A percentile compares a stretch with the other conserved stretches of the same genome.
Conservation (phyloP, 352 stramenopile genomes). For the Phytophthora gonapodyides region DNA sequence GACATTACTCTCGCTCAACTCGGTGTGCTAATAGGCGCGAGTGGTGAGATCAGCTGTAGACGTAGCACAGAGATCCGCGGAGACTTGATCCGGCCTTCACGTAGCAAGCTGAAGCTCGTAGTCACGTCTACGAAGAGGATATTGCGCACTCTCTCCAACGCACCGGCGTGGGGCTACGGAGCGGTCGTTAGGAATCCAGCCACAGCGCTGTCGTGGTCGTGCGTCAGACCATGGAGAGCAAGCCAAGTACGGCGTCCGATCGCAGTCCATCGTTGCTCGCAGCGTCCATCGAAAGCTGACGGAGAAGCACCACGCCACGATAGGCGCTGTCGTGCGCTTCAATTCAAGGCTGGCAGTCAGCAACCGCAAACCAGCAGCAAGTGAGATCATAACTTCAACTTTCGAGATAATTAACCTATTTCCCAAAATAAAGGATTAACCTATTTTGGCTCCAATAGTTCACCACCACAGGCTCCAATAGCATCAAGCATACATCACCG, state of each 20-base stretch:
- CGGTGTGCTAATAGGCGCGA: neutral
- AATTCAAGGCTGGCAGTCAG: constrained; percentile 8
- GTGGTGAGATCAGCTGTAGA: constrained; percentile 24
- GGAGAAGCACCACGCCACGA: constrained; percentile 6
- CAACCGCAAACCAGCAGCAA: neutral
- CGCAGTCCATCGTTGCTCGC: constrained; percentile 7
- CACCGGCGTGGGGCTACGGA: no score
- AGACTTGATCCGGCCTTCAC: no score
- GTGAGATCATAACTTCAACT: no score
- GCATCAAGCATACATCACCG: neutral
- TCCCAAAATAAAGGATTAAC: no score
- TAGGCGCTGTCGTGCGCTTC: constrained; percentile 10
- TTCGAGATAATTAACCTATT: no score
- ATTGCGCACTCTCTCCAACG: no score
- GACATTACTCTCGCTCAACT: constrained; percentile 9
- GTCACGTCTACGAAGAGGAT: no score
- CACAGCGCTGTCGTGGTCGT: constrained; percentile 3
- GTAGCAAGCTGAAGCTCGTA: no score
- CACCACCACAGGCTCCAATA: constrained; percentile 11
- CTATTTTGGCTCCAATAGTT: neutral
- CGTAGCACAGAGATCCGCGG: constrained; percentile 1
- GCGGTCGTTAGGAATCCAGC: constrained; percentile 13
- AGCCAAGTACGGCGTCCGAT: constrained; percentile 14
- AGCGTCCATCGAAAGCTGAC: constrained; percentile 13
- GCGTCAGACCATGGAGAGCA: constrained; percentile 6